Base-by-base conservation (phyloP, 371 early-diverging fungal genomes). In the Circinella umbellata region DNA sequence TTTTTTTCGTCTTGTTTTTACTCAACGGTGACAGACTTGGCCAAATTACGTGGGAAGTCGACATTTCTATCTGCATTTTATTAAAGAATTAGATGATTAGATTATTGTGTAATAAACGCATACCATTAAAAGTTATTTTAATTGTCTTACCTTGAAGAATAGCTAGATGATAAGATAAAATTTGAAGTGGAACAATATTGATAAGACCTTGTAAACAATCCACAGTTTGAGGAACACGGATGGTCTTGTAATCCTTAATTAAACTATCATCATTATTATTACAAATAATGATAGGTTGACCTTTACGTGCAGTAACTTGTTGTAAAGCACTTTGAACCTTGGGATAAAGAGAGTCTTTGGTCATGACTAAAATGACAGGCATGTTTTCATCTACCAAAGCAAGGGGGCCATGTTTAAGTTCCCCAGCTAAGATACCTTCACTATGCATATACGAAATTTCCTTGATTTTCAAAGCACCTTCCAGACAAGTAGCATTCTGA, bases 391-490 rank as follows among this genome's bases (percentile, higher is more conserved):
- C 99, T 66, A 99, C 93, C 69, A 99, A 87, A 11, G 99, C 99
- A 68, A 99, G 81, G 10, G 99, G 98, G 54, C 99, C 99, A 84
- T 99, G 99, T 91, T 99, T 99, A 73, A 99, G 88, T 85, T 99
- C 99, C 72, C 99, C 99, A 18, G 99, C 97, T 68, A 97, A 81
- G 79, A 99, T 97, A 71, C 99, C 99, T 81, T 97, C 97, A 68
- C 89, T 88, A 87, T 96, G 97, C 91, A 97, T 96, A 86, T 96
- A 97, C n/a, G 95, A 93, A 51, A 99, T 92, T 87, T 99, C 99
- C 90, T 99, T 99, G 81, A 99, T 98, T 90, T 99, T 99, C 64
- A 99, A 82, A 2, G 99, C 99, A 63, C 96, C 99, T 85, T 99
- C 99, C 59, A 99, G 83, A 77, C 98, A 98, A 1, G 98, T 97